These are phyloP conservation scores for Apiospora aurea DNA, from an alignment of 2,329 filamentous ascomycete genomes.

Conservation along the genomic window DNA sequence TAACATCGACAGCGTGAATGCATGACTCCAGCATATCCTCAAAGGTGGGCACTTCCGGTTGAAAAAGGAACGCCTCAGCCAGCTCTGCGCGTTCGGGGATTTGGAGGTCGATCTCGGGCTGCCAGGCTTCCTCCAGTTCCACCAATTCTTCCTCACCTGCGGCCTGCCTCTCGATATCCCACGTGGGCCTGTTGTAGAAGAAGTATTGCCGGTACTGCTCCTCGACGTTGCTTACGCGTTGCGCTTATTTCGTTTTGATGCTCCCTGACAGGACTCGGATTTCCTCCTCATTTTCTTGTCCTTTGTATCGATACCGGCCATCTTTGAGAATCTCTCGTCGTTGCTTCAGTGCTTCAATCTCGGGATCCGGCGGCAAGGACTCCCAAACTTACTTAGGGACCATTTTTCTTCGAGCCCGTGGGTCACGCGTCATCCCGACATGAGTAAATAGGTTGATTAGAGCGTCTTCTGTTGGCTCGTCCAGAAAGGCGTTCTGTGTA, in stretches of 20 bases:
- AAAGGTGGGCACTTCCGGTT: conserved; percentile 30
- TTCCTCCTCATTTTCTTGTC: conserved; percentile 33
- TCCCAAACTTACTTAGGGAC: conserved; percentile 41
- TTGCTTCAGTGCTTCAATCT: conserved; percentile 37
- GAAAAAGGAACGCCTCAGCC: conserved; percentile 28
- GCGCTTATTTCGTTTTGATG: conserved; percentile 34
- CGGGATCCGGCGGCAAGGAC: conserved; percentile 35
- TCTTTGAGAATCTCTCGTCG: conserved; percentile 35
- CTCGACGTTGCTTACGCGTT: conserved; percentile 31
- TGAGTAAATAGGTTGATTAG: conserved; percentile 34
- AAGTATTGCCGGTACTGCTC: conserved; percentile 39
- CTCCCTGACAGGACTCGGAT: conserved; percentile 36
- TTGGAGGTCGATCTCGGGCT: conserved; percentile 29
- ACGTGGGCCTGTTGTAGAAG: conserved; percentile 38
- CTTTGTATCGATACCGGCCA: conserved; percentile 36
- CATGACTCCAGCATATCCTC: conserved; percentile 26
- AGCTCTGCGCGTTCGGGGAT: conserved; percentile 32
- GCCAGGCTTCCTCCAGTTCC: conserved; percentile 30
- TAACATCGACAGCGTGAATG: conserved; percentile 29
- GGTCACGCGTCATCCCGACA: conserved; percentile 40
- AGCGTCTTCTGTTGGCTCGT: conserved; percentile 34
- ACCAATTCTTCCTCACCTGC: conserved; percentile 29
- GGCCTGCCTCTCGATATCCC: conserved; percentile 39
- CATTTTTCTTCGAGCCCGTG: conserved; percentile 38
- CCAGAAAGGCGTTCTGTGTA: conserved; percentile 40